Evolutionary conservation across 108 stramenopile genomes (phyloP).

Genomic region (Nitzschia sp.): DNA sequence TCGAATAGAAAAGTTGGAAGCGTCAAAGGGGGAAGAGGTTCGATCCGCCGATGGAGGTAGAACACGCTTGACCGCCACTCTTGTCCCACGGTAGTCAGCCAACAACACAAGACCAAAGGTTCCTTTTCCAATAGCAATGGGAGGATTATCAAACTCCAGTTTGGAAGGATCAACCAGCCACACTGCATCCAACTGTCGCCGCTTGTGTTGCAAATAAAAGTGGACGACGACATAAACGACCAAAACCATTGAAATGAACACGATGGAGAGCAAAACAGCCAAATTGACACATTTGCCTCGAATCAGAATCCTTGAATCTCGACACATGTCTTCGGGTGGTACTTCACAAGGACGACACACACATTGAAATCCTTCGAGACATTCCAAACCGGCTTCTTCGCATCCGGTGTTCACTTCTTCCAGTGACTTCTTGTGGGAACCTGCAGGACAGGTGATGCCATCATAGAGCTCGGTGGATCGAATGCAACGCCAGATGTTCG

Average conservation of each 20-base stretch:
- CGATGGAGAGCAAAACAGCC: slow-evolving; percentile 9
- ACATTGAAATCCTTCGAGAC: slow-evolving; percentile 37
- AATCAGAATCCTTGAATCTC: background rate
- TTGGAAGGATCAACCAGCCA: slow-evolving; percentile 54
- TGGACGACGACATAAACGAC: slow-evolving; percentile 21
- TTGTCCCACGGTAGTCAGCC: slow-evolving; percentile 50
- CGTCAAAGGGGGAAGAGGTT: slow-evolving; percentile 1
- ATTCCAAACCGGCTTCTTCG: slow-evolving; percentile 22
- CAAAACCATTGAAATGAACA: slow-evolving; percentile 21
- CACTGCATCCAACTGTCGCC: slow-evolving; percentile 35
- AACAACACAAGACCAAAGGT: slow-evolving; percentile 49
- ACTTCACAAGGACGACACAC: slow-evolving; percentile 35
- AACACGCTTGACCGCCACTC: slow-evolving; percentile 52
- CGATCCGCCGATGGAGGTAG: slow-evolving; percentile 24
- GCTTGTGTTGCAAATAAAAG: slow-evolving; percentile 27
- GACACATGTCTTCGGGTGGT: slow-evolving; percentile 15
- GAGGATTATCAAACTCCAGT: slow-evolving; percentile 49
- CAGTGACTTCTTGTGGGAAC: slow-evolving; percentile 10
- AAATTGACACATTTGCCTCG: slow-evolving; percentile 17
- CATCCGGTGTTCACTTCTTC: slow-evolving; percentile 24
- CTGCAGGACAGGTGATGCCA: slow-evolving; percentile 39
- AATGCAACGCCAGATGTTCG: slow-evolving; percentile 22
- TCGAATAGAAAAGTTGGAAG: background rate
- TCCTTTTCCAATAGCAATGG: slow-evolving; percentile 40
- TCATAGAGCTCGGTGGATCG: slow-evolving; percentile 33